phyloP scores from a whole-genome alignment of 768 basidiomycete genomes.

The Rhodocollybia butyracea region DNA sequence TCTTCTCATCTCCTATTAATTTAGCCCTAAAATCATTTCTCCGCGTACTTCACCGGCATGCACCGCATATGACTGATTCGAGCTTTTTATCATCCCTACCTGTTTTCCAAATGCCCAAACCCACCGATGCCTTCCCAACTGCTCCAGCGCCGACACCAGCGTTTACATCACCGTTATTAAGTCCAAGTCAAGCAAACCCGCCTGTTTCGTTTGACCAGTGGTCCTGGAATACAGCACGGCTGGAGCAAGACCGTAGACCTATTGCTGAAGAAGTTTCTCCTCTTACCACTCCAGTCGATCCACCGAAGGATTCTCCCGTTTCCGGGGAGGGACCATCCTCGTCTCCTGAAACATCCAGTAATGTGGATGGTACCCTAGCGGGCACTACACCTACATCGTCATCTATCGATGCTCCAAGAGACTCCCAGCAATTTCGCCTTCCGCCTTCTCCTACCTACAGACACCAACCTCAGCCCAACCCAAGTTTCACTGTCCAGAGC shows the following conservation, averaged over 20 bases:
- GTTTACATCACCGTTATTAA: slow-evolving; percentile 15
- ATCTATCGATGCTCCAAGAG: not conserved
- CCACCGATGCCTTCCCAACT: slow-evolving; percentile 8
- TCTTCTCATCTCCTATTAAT: not conserved
- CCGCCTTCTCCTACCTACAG: not conserved
- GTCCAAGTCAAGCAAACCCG: not conserved
- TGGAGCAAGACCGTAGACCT: not conserved
- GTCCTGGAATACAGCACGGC: not conserved
- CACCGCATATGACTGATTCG: slow-evolving; percentile 28
- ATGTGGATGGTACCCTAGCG: not conserved
- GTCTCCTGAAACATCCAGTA: not conserved
- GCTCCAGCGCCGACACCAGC: slow-evolving; percentile 24
- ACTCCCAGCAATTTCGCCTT: not conserved
- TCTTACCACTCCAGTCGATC: not conserved
- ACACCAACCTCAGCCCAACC: not conserved
- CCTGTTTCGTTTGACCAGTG: not conserved
- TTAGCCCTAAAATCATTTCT: slow-evolving; percentile 48
- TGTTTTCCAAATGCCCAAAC: slow-evolving; percentile 10
- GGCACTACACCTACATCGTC: not conserved
- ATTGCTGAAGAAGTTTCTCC: not conserved
- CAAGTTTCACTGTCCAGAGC: not conserved
- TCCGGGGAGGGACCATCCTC: no score
- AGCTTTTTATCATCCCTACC: slow-evolving; percentile 34
- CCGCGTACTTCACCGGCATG: slow-evolving; percentile 49
- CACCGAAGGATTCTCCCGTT: no score